Evolutionary conservation across 768 basidiomycete species (phyloP), one percentile per base, ranked within the genome.

Genomic region (Amanita polypyramis): DNA sequence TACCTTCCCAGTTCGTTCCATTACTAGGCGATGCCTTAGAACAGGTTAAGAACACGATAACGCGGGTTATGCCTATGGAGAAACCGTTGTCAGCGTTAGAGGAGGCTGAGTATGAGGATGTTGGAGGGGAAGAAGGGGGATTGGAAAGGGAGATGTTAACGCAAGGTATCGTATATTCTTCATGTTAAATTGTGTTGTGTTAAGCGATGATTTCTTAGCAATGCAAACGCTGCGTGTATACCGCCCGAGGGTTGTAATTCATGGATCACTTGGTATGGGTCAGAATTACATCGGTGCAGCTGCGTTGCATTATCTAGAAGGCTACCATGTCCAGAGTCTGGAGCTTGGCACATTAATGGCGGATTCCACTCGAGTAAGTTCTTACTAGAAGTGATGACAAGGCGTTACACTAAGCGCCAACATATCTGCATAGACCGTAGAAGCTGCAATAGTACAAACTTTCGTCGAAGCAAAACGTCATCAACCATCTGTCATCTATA

Each of bases 381-480:
- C 39, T 21, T 4, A 3, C 43, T 11, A 20, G 25, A 27, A 27
- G n/a, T 27, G 3, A 7, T 38, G 33, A 7, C 33, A 23, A 12
- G 29, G 43, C 6, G 27, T 15, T 39, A n/a, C 5, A 1, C 40
- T 33, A n/a, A n/a, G 51, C 27, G 49, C 55, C 30, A 42, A 48
- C 41, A 35, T 8, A 7, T 45, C 12, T 38, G 23, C 30, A 23
- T 45, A 95, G 92, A 90, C 90, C 1, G 65, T 80, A 4, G 96
- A 99, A 65, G 89, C 96, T 1, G 85, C 89, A 2, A 81, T 97
- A 46, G 91, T 97, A 3, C 94, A 98, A 56, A 72, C 96, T 14
- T 97, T 99, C 58, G 76, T 94, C 17, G 96, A 99, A 62, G 96
- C 95, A 0, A 98, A 97, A 61, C 82, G 95, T 21, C 90, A 96